Percentiles rank a stretch among this genome's conserved stretches.
phyloP scores from a whole-genome alignment of 495 filamentous ascomycete genomes.

The Physcia stellaris region DNA sequence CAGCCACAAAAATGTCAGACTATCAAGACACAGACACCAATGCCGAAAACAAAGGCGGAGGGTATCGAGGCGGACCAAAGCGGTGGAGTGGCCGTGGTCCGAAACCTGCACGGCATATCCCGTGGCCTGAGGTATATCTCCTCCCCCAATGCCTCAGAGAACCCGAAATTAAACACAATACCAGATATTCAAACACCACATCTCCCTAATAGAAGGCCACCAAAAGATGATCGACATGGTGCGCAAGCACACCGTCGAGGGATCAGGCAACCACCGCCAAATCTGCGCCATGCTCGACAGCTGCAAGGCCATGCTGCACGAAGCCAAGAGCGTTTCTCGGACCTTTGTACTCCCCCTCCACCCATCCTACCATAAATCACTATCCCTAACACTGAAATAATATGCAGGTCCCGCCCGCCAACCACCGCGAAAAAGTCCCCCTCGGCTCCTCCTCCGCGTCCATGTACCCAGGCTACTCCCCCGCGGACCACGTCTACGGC shows the following conservation, averaged over 20 bases:
- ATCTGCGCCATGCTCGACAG: slow-evolving; percentile 15
- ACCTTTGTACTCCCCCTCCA: slow-evolving; percentile 13
- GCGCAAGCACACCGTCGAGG: slow-evolving; percentile 16
- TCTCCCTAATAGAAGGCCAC: slow-evolving; percentile 21
- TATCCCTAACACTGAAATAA: background rate
- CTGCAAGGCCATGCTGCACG: slow-evolving; percentile 16
- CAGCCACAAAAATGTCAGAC: no score
- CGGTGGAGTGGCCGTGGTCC: slow-evolving; percentile 15
- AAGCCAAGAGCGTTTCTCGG: slow-evolving; percentile 11
- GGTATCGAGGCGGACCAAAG: slow-evolving; percentile 13
- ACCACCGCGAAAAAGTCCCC: slow-evolving; percentile 17
- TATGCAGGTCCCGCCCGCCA: slow-evolving; percentile 10
- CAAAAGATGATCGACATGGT: slow-evolving; percentile 23
- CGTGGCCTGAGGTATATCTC: slow-evolving; percentile 14
- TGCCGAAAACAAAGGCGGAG: slow-evolving; percentile 13
- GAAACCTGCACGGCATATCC: slow-evolving; percentile 16
- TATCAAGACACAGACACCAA: no score
- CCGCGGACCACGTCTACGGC: slow-evolving; percentile 15
- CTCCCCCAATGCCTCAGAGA: no score
- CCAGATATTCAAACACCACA: slow-evolving; percentile 21
- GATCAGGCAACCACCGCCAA: slow-evolving; percentile 12
- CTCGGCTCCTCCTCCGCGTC: slow-evolving; percentile 18
- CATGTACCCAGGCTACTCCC: slow-evolving; percentile 22
- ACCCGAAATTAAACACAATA: no score
- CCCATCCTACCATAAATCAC: background rate